Conservation (phyloP, 2,329 filamentous ascomycete species). For the Penicillium sp. region DNA sequence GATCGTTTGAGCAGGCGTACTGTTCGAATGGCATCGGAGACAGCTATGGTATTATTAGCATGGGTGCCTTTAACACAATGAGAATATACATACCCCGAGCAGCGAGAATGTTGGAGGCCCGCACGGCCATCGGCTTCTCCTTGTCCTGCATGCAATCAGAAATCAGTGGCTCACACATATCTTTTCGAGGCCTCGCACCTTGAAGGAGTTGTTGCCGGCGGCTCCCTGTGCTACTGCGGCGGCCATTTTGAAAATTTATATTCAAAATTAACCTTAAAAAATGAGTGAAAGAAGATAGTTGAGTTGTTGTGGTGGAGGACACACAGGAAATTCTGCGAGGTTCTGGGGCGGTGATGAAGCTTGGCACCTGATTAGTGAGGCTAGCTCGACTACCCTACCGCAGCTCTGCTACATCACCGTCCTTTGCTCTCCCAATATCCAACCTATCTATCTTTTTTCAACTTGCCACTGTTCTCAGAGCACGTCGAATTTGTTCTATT, state of each 20-base stretch:
- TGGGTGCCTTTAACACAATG: neutral
- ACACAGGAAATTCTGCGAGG: constrained; percentile 42
- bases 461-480: constrained; percentile 1
- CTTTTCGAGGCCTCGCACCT: constrained; percentile 47
- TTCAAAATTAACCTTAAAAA: constrained; percentile 28
- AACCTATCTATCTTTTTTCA: constrained; percentile 22
- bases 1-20: constrained; percentile 41
- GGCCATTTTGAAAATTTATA: constrained; percentile 49
- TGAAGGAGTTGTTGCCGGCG: constrained; percentile 66
- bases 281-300: constrained; percentile 23
- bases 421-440: constrained; percentile 20
- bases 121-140: constrained; percentile 98
- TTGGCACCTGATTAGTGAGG: constrained; percentile 42
- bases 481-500: constrained; percentile 2
- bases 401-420: constrained; percentile 36
- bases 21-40: constrained; percentile 95
- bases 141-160: constrained; percentile 63
- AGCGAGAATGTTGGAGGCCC: constrained; percentile 94
- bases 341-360: constrained; percentile 43
- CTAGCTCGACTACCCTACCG: constrained; percentile 38
- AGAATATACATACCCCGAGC: constrained; percentile 69
- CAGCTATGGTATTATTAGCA: constrained; percentile 60
- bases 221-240: constrained; percentile 48
- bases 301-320: constrained; percentile 27
- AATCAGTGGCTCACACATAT: constrained; percentile 30